phyloP scores from a whole-genome alignment of 192 early-diverging fungal species.

The Coemansia sp. region DNA sequence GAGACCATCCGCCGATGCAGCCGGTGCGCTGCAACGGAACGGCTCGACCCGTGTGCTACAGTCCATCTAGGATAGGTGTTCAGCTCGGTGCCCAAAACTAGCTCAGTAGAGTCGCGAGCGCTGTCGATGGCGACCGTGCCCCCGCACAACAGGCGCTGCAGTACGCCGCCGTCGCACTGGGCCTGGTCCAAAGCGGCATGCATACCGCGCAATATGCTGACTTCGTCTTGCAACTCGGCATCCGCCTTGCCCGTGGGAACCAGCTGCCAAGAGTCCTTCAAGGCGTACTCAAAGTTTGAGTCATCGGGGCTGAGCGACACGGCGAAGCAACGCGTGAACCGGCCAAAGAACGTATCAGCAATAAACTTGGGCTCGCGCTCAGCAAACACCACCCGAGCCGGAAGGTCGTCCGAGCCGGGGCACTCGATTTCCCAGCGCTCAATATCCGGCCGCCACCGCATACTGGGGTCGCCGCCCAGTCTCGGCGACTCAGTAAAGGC shows the following conservation, averaged over 20 bases:
- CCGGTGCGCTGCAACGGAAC: neutral
- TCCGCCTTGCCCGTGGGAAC: slow-evolving; percentile 1
- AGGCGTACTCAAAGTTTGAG: slow-evolving; percentile 9
- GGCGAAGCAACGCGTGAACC: slow-evolving; percentile 41
- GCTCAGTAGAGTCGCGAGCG: slow-evolving; percentile 30
- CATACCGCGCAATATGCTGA: slow-evolving; percentile 29
- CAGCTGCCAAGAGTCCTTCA: slow-evolving; percentile 52
- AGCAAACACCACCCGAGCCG: slow-evolving; percentile 18
- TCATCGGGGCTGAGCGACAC: slow-evolving; percentile 15
- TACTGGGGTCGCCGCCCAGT: slow-evolving; percentile 38
- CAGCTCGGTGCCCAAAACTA: slow-evolving; percentile 22
- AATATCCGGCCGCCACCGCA: slow-evolving; percentile 28
- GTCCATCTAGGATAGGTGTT: slow-evolving; percentile 39
- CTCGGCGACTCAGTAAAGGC: slow-evolving; percentile 30
- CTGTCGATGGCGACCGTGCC: slow-evolving; percentile 33
- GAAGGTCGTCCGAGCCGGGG: slow-evolving; percentile 6
- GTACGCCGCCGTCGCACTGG: slow-evolving; percentile 2
- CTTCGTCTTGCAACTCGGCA: slow-evolving; percentile 18
- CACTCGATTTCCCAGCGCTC: slow-evolving; percentile 44
- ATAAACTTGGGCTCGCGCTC: slow-evolving; percentile 26
- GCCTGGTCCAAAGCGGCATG: slow-evolving; percentile 28
- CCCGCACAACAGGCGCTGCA: slow-evolving; percentile 34
- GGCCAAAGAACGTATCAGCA: slow-evolving; percentile 45
- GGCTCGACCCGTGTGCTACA: slow-evolving; percentile 28
- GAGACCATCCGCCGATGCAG: slow-evolving; percentile 48